These are phyloP conservation scores for Biscogniauxia mediterranea DNA, from an alignment of 2,329 filamentous ascomycete genomes.

Conservation along the genomic window DNA sequence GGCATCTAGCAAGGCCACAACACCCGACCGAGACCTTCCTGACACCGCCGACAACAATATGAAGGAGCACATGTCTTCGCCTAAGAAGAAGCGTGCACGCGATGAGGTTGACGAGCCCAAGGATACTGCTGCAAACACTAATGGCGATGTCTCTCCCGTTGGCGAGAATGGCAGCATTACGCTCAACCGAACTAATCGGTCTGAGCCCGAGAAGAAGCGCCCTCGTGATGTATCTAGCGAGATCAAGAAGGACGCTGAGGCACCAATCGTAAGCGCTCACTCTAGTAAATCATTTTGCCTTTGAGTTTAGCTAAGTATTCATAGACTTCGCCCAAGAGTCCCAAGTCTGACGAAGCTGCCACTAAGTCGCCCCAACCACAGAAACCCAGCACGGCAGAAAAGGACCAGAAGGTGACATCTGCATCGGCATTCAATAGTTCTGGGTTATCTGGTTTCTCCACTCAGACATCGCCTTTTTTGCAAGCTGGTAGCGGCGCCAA, in stretches of 20 bases:
- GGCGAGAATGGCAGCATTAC: constrained; percentile 43
- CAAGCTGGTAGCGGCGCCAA: constrained; percentile 26
- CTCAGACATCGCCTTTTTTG: constrained; percentile 51
- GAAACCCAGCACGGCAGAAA: constrained; percentile 24
- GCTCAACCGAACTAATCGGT: constrained; percentile 46
- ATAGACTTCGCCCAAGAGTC: constrained; percentile 12
- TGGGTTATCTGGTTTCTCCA: constrained; percentile 56
- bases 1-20: constrained; percentile 13
- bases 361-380: constrained; percentile 11
- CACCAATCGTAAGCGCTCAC: constrained; percentile 31
- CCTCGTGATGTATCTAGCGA: constrained; percentile 51
- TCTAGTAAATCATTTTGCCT: not conserved
- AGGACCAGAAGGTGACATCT: constrained; percentile 42
- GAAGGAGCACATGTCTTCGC: constrained; percentile 54
- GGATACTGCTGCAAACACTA: constrained; percentile 36
- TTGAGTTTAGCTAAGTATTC: constrained; percentile 4
- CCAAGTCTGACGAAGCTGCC: constrained; percentile 8
- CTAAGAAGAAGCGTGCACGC: constrained; percentile 65
- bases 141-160: constrained; percentile 39
- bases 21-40: constrained; percentile 17
- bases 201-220: constrained; percentile 65
- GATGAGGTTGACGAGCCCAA: constrained; percentile 55
- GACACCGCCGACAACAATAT: constrained; percentile 36
- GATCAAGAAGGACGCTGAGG: constrained; percentile 30
- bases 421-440: constrained; percentile 63